These are phyloP conservation scores for Pleurotus pulmonarius DNA, from an alignment of 768 basidiomycete genomes.

Conservation along the genomic window DNA sequence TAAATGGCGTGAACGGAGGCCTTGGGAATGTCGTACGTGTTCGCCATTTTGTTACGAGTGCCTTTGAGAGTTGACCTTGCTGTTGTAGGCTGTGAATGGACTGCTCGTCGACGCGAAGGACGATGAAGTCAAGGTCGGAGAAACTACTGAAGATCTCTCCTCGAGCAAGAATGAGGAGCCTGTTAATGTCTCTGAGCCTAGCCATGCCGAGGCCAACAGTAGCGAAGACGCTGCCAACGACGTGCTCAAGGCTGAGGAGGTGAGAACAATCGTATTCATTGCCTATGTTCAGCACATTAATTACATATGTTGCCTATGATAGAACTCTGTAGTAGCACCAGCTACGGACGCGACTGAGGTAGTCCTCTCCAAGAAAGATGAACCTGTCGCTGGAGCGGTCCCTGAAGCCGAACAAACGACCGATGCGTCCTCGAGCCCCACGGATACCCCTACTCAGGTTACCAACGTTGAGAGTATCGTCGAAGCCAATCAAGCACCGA, in stretches of 20 bases:
- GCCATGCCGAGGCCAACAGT: neutral
- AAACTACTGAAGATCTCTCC: neutral
- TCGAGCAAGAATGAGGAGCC: neutral
- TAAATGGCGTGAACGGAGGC: neutral
- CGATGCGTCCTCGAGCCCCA: neutral
- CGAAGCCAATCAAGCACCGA: neutral
- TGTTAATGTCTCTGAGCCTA: neutral
- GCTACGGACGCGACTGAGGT: neutral
- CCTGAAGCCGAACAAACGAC: neutral
- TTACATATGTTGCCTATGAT: no score
- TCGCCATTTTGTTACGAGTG: no score
- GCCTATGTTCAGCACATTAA: no score
- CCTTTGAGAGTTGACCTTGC: neutral
- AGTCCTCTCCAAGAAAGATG: neutral
- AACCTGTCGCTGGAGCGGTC: neutral
- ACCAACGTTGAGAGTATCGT: neutral
- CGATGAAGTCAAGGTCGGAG: neutral
- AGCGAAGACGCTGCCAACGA: neutral
- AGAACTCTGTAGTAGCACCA: neutral
- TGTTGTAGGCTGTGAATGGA: neutral
- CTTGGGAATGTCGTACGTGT: no score
- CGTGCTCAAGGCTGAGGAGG: neutral
- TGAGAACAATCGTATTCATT: no score
- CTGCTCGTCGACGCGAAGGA: neutral
- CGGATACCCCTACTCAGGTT: neutral